Evolutionary conservation across 768 basidiomycete genomes (phyloP), one percentile per base, ranked within the genome.

Genomic region (Boletellus emodensis): DNA sequence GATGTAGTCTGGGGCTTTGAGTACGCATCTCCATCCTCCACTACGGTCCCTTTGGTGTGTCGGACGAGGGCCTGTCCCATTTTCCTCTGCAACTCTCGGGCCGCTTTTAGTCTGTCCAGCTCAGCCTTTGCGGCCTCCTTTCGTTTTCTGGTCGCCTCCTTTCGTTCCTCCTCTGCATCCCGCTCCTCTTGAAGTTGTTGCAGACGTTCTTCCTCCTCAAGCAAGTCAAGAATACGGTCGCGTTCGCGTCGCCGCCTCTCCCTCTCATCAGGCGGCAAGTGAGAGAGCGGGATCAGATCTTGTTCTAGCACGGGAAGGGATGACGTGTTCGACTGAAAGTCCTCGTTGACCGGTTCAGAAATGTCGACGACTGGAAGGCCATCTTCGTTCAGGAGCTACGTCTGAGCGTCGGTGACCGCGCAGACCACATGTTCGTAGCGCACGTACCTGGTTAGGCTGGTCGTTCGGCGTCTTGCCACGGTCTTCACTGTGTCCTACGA

Each of bases 341-440:
- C 40, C 3, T 58, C 61, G 14, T 67, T 44, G 4, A 76, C 59
- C 37, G 81, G 81, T 60, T 91, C 89, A 28, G 76, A 77, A 49
- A 91, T 84, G 34, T 91, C 89, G 52, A 90, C 74, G 54, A 91
- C 84, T 11, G 88, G 88, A 35, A 87, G 77, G 3, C 87, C 87
- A 42, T 91, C 87, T 59, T 89, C 86, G 59, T 86, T 87, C 36
- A 85, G 58, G 46, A 84, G 72, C 87, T 90, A 52, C 7, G 59
- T 52, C 36, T 37, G 54, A 34, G 28, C 18, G 46, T 58, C 55
- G 61, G 54, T 46, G 53, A 62, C 58, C 51, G 58, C 53, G 57
- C 50, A 57, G 6, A 56, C 55, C 30, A 51, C 40, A 46, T 32
- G 43, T 51, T 52, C n/a, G 49, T 46, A 40, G 39, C 17, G 40